Evolutionary conservation across 139 green algal genomes (phyloP), one percentile per base, ranked within the genome.

Genomic region (Monoraphidium neglectum): DNA sequence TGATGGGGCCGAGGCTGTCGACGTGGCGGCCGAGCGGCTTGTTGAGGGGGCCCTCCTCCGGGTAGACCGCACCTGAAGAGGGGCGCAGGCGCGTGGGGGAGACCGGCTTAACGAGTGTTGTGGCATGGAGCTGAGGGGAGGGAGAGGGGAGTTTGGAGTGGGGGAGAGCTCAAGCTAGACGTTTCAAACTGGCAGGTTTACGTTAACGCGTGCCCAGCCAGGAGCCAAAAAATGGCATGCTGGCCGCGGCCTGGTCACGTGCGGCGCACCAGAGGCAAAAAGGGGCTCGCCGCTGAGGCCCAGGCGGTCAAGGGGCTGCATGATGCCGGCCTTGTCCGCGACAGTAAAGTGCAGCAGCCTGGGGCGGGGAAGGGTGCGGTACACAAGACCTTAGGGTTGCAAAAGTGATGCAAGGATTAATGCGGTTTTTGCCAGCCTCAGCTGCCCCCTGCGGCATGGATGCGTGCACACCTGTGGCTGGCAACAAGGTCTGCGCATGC

Each of bases 341-440:
- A 91, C 37, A n/a, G 23, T 49, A 56, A 90, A 93, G 72, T 91
- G 74, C 26, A 82, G 47, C 62, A 93, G 68, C 75, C 88, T 89
- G 82, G 8, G 12, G 5, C 30, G 26, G 62, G 35, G 12, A 54
- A 36, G 43, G 68, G 30, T 67, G 47, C 23, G 59, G 63, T 63
- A 35, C 18, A n/a, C 40, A 16, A 57, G 15, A 37, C 33, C 28
- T 36, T 15, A 60, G 8, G 30, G 60, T 16, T 60, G 51, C 18
- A 21, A 18, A 28, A 18, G 51, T 18, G 51, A 18, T 60, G 46
- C 47, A 10, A 32, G 6, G 10, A 13, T 26, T 10, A 59, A 57
- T 54, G 35, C 38, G 16, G n/a, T 60, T 33, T 18, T 38, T 62
- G 21, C 18, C 10, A 28, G 16, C 36, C 16, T 12, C 33, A n/a